Evolutionary conservation across 331 rosid species (phyloP), one percentile per base, ranked within the genome.

Genomic region (Erythrophleum ivorense): DNA sequence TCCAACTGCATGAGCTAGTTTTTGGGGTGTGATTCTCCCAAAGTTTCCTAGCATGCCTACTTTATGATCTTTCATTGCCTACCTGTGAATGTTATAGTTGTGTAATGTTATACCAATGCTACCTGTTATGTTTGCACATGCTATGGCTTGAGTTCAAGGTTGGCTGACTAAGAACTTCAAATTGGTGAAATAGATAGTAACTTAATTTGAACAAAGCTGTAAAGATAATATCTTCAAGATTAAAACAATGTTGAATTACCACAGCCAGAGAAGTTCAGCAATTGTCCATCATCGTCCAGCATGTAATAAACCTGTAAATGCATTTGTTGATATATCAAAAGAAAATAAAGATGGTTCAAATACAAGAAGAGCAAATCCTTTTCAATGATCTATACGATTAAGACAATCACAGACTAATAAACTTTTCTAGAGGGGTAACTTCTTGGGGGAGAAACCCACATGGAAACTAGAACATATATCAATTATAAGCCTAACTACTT

Each of bases 221-320:
- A 14, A 59, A 52, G 45, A 57, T 48, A 75, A 33, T 45, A 67
- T 80, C 70, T 58, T 71, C 43, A 68, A 55, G 78, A 31, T 64
- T 46, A 63, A 72, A 64, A 78, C 67, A 65, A 55, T 66, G 33
- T 52, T 73, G 48, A 73, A 84, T 89, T 92, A 95, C 99, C 99
- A 49, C 99, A 95, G 84, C 99, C 99, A 76, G 98, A 80, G 87
- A 84, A 95, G 88, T 95, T 91, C 87, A 93, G 81, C 85, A 90
- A 79, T 79, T 90, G 90, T 40, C 94, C 97, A 70, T 87, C 77
- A 58, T 87, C 81, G 81, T 93, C 99, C 88, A 91, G 74, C 97
- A 95, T 92, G 94, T 93, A 95, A 90, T 95, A 95, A 82, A 95
- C 97, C 99, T 95, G 82, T 66, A 72, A 31, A 77, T 24, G 45